These are phyloP conservation scores for Cordyceps cicadae DNA, from an alignment of 2,329 filamentous ascomycete genomes.

Conservation along the genomic window DNA sequence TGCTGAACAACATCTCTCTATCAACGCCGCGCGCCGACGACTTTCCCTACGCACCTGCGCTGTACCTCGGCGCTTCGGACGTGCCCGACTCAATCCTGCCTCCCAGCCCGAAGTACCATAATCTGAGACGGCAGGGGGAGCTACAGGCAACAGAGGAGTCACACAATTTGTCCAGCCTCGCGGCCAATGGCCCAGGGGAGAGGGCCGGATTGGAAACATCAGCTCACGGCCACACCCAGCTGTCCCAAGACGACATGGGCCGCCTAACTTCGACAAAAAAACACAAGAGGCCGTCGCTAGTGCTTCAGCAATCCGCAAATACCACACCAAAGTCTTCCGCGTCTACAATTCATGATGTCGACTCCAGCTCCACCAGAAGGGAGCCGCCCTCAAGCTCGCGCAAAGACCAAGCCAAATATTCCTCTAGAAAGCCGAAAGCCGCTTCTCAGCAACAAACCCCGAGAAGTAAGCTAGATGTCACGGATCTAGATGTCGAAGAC, in stretches of 20 bases:
- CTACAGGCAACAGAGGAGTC: not conserved
- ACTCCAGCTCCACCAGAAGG: not conserved
- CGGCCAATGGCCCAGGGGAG: not conserved
- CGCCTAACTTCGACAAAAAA: constrained; percentile 35
- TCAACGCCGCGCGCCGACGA: constrained; percentile 31
- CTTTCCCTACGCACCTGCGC: constrained; percentile 26
- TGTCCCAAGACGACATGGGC: constrained; percentile 32
- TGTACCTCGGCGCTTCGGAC: constrained; percentile 12
- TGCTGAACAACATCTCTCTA: constrained; percentile 40
- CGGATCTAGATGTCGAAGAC: constrained; percentile 27
- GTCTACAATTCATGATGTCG: not conserved
- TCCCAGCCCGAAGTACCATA: not conserved
- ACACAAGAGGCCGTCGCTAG: constrained; percentile 36
- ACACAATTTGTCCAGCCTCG: not conserved
- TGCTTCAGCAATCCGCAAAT: constrained; percentile 34
- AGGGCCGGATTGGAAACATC: not conserved
- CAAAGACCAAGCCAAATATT: constrained; percentile 17
- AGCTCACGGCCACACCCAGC: not conserved
- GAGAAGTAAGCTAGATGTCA: constrained; percentile 24
- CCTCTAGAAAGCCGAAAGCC: constrained; percentile 20
- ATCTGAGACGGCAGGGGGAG: not conserved
- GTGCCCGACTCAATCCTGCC: not conserved
- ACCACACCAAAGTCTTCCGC: constrained; percentile 27
- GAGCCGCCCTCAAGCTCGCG: constrained; percentile 4
- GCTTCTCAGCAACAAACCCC: constrained; percentile 13